Evolutionary conservation across 352 stramenopile genomes (phyloP), one percentile per base, ranked within the genome.

Genomic region (Poterioochromonas sp.): DNA sequence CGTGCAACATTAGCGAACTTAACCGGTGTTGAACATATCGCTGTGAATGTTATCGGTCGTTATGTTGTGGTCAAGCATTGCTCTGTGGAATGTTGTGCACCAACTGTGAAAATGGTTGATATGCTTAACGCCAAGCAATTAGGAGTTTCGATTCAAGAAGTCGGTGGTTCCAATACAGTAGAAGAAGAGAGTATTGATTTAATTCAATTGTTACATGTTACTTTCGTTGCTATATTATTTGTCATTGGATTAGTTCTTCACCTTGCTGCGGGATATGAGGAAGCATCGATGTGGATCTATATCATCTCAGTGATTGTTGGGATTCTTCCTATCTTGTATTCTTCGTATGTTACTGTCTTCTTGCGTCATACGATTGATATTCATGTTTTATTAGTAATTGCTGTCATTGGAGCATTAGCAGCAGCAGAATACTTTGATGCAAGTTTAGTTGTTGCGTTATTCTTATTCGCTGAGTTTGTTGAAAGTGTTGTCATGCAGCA

Each of bases 1-100:
- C 71, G 47, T 51, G 20, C 12, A 2, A 37, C 34, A 32, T 43
- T 78, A 8, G 34, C 71, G 39, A 3, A 69, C 26, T 0, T 69
- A 26, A 35, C 37, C 20, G 71, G 71, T 11, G 53, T 78, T 35
- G 41, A 69, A 37, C 1, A 78, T 34, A 34, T 78, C 35, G 41
- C 41, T 29, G 35, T 78, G 26, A 78, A 78, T 53, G 8, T 78
- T 35, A 51, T 78, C 8, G 47, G 43, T 51, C 5, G 71, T 41
- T 69, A 69, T 69, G 47, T 29, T 34, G 32, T 78, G 29, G 51
- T 78, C 1, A 78, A 78, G 71, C 71, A 78, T 34, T 78, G 71
- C 47, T 29, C 69, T 40, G 69, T 77, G 5, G 47, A 60, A 34
- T 77, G 69, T 44, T 77, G 69, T 64, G 51, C 51, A 3, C 69